Percentiles rank a stretch among this genome's conserved stretches.
These are phyloP conservation scores for Lentinula detonsa DNA, from an alignment of 768 basidiomycete genomes.

Conservation along the genomic window DNA sequence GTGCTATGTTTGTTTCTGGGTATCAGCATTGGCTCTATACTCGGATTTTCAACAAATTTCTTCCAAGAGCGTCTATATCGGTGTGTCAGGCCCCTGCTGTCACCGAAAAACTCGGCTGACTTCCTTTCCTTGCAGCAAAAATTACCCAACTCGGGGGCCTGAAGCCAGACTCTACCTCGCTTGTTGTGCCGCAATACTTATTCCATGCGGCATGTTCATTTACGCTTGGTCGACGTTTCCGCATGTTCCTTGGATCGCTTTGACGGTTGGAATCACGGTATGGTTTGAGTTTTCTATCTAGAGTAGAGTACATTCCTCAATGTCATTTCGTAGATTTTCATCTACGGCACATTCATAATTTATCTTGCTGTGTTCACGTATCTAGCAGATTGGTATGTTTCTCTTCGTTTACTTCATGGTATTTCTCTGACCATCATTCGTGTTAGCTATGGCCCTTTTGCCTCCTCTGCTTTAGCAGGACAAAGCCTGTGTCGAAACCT, in stretches of 20 bases:
- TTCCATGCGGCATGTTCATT: constrained; percentile 62
- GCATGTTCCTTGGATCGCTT: constrained; percentile 54
- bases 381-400: constrained; percentile 54
- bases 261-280: constrained; percentile 46
- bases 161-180: constrained; percentile 61
- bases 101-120: background rate
- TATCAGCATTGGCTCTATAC: constrained; percentile 45
- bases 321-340: constrained; percentile 31
- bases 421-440: background rate
- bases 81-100: constrained; percentile 19
- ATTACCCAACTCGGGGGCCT: constrained; percentile 28
- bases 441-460: constrained; percentile 49
- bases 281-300: background rate
- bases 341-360: constrained; percentile 45
- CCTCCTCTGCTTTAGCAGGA: constrained; percentile 64
- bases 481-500: constrained; percentile 57
- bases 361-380: constrained; percentile 58
- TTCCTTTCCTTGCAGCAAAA: constrained; percentile 16
- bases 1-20: background rate
- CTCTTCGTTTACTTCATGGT: background rate
- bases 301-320: background rate
- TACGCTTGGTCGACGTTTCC: constrained; percentile 64
- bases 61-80: constrained; percentile 46
- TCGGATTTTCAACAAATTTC: constrained; percentile 41
- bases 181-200: constrained; percentile 45